phyloP scores from a whole-genome alignment of 176 grass and related monocot genomes.

The Lolium perenne region DNA sequence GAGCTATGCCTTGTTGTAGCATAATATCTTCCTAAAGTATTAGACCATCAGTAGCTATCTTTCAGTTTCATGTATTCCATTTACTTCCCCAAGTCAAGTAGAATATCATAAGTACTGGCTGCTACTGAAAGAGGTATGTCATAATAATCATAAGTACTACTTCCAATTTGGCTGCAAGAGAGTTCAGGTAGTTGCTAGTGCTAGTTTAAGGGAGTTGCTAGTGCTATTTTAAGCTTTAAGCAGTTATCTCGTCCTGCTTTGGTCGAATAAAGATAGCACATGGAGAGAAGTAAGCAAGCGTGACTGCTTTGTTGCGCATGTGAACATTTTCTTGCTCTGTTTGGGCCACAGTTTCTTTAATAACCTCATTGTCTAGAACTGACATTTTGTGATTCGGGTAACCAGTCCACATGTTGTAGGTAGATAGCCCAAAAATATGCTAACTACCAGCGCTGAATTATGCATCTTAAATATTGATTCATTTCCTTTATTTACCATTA shows the following conservation, averaged over 20 bases:
- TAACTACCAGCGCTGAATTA: too few relatives aligned
- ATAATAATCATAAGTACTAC: background rate
- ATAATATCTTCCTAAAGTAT: conserved; percentile 2
- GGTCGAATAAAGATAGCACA: background rate
- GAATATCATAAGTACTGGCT: conserved; percentile 1
- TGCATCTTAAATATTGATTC: background rate
- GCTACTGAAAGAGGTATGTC: conserved; percentile 16
- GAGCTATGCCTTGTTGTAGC: background rate
- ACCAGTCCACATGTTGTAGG: too few relatives aligned
- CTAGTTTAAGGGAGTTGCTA: conserved; percentile 5
- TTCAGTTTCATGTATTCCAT: background rate
- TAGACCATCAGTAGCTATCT: background rate
- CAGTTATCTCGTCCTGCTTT: background rate
- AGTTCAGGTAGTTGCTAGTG: conserved; percentile 3
- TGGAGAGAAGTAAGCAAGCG: too few relatives aligned
- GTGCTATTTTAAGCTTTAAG: background rate
- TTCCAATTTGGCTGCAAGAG: conserved; percentile 7
- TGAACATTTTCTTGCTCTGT: too few relatives aligned
- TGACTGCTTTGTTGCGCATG: too few relatives aligned
- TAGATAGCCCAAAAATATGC: too few relatives aligned
- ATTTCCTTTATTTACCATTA: conserved; percentile 11
- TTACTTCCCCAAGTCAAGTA: background rate
- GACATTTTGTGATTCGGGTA: too few relatives aligned
- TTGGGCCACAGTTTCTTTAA: too few relatives aligned
- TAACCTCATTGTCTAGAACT: too few relatives aligned